Conservation (phyloP, 257 asterid species). For the Hygrophila difformis region DNA sequence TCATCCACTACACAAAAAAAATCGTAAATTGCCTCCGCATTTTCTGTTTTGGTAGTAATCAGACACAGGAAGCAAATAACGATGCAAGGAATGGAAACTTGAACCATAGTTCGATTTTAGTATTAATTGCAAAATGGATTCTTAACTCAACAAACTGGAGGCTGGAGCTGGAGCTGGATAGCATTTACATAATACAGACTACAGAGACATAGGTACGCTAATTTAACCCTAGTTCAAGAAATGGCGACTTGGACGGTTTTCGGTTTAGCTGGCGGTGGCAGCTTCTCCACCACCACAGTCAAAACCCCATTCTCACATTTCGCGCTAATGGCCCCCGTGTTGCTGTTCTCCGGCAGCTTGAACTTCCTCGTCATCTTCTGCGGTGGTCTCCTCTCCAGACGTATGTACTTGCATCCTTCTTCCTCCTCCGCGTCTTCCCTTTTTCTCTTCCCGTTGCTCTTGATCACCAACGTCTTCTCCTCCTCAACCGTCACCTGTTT, state of each 20-base stretch:
- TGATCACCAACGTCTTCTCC: slow-evolving; percentile 50
- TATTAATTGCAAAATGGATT: no score
- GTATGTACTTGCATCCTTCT: slow-evolving; percentile 63
- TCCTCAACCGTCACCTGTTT: slow-evolving; percentile 65
- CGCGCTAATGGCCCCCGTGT: slow-evolving; percentile 43
- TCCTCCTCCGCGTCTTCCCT: slow-evolving; percentile 45
- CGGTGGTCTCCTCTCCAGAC: slow-evolving; percentile 53
- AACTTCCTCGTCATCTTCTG: slow-evolving; percentile 58
- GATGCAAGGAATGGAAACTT: no score
- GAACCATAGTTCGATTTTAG: no score
- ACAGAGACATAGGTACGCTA: no score
- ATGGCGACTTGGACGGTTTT: slow-evolving; percentile 50
- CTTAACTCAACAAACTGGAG: no score
- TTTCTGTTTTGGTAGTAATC: no score
- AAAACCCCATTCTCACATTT: slow-evolving; percentile 70
- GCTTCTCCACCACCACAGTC: slow-evolving; percentile 61
- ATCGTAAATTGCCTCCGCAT: no score
- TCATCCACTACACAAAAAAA: no score
- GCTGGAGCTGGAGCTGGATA: no score
- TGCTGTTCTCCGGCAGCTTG: slow-evolving; percentile 49
- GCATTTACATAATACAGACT: no score
- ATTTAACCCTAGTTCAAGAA: slow-evolving; percentile 24
- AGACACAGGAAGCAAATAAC: no score
- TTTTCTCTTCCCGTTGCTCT: slow-evolving; percentile 58
- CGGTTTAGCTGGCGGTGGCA: slow-evolving; percentile 66